Conservation (phyloP, 495 filamentous ascomycete genomes). For the Astrothelium subdiscretum region DNA sequence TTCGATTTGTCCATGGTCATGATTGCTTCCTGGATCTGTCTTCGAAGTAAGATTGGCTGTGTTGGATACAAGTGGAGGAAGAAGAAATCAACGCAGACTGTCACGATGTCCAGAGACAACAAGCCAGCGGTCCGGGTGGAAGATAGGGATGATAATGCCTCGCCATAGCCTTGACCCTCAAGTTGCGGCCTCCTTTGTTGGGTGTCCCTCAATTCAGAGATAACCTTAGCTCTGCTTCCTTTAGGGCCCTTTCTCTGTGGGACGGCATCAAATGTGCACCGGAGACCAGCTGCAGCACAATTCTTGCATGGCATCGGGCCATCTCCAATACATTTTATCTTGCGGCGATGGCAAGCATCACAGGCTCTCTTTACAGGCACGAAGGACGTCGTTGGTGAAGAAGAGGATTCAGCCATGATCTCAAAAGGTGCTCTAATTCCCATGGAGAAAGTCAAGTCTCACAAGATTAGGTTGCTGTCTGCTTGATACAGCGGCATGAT, state of each 20-base stretch:
- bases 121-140: constrained; percentile 36
- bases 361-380: constrained; percentile 51
- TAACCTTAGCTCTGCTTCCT: constrained; percentile 69
- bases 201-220: constrained; percentile 60
- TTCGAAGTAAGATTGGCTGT: constrained; percentile 67
- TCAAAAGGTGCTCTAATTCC: background rate
- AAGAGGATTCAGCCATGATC: background rate
- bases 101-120: constrained; percentile 48
- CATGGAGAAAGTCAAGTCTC: background rate
- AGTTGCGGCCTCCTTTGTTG: constrained; percentile 52
- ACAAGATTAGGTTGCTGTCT: background rate
- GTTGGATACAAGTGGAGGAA: constrained; percentile 75
- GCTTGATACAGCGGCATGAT: background rate
- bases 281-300: constrained; percentile 53
- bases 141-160: constrained; percentile 30
- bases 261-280: constrained; percentile 72
- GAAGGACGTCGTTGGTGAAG: background rate
- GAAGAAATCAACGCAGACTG: constrained; percentile 68
- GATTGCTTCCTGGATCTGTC: constrained; percentile 49
- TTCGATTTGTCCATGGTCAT: constrained; percentile 50
- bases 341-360: constrained; percentile 74
- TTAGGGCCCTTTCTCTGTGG: constrained; percentile 82
- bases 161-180: constrained; percentile 29
- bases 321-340: constrained; percentile 59
- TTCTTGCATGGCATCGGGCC: constrained; percentile 60